Conservation (phyloP, 2,329 filamentous ascomycete genomes). For the Aspergillus phoenicis region DNA sequence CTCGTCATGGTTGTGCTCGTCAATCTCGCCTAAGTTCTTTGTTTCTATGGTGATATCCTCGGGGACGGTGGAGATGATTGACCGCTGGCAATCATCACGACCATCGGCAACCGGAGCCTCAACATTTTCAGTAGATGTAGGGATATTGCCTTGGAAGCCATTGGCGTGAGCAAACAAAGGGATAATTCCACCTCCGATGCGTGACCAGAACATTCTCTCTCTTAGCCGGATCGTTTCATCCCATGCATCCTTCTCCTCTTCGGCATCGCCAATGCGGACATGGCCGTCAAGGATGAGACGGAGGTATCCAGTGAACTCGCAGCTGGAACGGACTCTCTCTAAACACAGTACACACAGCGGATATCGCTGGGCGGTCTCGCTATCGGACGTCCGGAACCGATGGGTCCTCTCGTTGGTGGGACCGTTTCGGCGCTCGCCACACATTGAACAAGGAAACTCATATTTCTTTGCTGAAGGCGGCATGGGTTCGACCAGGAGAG, state of each 20-base stretch:
- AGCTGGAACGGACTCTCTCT: slow-evolving; percentile 78
- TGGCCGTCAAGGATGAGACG: slow-evolving; percentile 90
- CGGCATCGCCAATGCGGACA: slow-evolving; percentile 79
- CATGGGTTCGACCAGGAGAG: slow-evolving; percentile 85
- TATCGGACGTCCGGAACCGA: slow-evolving; percentile 86
- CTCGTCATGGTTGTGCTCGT: slow-evolving; percentile 10
- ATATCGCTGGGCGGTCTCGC: slow-evolving; percentile 82
- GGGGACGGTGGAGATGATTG: slow-evolving; percentile 3
- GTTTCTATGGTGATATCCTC: slow-evolving; percentile 6
- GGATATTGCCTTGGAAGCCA: slow-evolving; percentile 4
- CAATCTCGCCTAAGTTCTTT: slow-evolving; percentile 9
- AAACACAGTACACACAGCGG: slow-evolving; percentile 89
- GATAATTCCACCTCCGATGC: slow-evolving; percentile 87
- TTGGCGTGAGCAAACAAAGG: slow-evolving; percentile 56
- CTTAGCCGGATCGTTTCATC: slow-evolving; percentile 87
- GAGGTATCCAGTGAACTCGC: slow-evolving; percentile 89
- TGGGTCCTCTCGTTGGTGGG: slow-evolving; percentile 74
- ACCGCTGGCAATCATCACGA: slow-evolving; percentile 11
- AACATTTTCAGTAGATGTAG: not conserved
- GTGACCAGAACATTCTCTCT: slow-evolving; percentile 96
- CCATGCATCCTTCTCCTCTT: slow-evolving; percentile 87
- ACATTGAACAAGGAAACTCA: slow-evolving; percentile 75
- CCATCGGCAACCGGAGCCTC: not conserved
- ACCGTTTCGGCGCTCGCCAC: slow-evolving; percentile 77
- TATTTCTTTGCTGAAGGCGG: slow-evolving; percentile 58